A percentile compares a stretch with the other conserved stretches of the same genome.
Conservation (phyloP, 2,329 filamentous ascomycete species). For the Botryosphaeria dothidea region DNA sequence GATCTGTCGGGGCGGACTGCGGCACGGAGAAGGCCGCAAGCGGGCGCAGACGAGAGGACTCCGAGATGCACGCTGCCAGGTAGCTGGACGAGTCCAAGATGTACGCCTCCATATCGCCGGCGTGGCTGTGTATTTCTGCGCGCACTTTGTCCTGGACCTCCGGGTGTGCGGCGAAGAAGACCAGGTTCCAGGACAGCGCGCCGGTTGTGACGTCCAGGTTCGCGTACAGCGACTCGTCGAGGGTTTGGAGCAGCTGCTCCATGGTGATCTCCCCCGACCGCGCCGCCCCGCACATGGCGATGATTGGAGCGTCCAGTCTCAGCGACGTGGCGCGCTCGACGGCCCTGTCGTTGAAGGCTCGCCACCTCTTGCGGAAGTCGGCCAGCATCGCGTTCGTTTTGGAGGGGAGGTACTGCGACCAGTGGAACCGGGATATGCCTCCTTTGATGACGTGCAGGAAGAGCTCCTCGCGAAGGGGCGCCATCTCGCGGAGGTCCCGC, state of each 20-base stretch:
- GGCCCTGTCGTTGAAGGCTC: slow-evolving; percentile 24
- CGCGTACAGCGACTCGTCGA: slow-evolving; percentile 48
- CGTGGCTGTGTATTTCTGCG: slow-evolving; percentile 26
- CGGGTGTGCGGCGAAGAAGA: slow-evolving; percentile 43
- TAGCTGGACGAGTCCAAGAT: slow-evolving; percentile 23
- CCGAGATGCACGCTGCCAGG: slow-evolving; percentile 36
- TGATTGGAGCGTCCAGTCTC: no score
- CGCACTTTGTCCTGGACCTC: slow-evolving; percentile 33
- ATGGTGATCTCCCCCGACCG: no score
- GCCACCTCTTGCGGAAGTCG: slow-evolving; percentile 25
- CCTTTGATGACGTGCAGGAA: slow-evolving; percentile 38
- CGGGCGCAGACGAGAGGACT: slow-evolving; percentile 42
- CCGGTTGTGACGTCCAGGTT: slow-evolving; percentile 49
- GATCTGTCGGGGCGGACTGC: slow-evolving; percentile 40
- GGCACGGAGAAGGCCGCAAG: slow-evolving; percentile 42
- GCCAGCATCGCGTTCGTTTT: slow-evolving; percentile 26
- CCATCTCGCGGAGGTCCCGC: slow-evolving; percentile 26
- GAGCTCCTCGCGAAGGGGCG: slow-evolving; percentile 33
- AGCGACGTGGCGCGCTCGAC: no score
- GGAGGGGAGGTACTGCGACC: slow-evolving; percentile 31
- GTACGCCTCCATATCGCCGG: not conserved
- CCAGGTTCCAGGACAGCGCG: slow-evolving; percentile 45
- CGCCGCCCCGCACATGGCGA: no score
- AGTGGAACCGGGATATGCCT: slow-evolving; percentile 33
- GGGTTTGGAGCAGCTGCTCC: slow-evolving; percentile 39